Conservation (phyloP, 2,329 filamentous ascomycete species). For the Lecanicillium sp. region DNA sequence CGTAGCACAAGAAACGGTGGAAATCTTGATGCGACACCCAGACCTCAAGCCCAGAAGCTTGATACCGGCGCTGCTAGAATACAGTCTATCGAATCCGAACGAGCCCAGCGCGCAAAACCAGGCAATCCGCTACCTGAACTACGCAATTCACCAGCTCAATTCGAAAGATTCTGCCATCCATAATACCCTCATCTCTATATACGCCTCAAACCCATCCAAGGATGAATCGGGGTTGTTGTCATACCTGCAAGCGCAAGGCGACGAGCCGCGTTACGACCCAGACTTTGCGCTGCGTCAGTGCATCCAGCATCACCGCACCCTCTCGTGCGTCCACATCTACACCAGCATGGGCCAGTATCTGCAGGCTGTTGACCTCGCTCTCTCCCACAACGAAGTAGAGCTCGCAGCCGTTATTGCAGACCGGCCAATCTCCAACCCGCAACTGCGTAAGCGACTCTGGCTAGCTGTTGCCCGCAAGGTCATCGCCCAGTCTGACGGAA, state of each 20-base stretch:
- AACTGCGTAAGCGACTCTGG: conserved; percentile 90
- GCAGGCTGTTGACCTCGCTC: conserved; percentile 85
- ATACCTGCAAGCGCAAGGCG: conserved; percentile 86
- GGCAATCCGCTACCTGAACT: conserved; percentile 87
- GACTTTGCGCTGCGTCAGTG: conserved; percentile 95
- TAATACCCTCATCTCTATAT: conserved; percentile 94
- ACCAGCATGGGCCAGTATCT: conserved; percentile 92
- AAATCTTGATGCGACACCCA: conserved; percentile 87
- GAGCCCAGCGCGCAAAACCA: conserved; percentile 69
- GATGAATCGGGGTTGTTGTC: conserved; percentile 81
- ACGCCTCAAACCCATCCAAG: conserved; percentile 75
- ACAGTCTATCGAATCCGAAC: conserved; percentile 72
- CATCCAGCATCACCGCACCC: conserved; percentile 87
- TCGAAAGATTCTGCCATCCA: conserved; percentile 82
- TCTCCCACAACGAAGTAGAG: conserved; percentile 84
- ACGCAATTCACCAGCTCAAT: conserved; percentile 80
- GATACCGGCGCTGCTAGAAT: conserved; percentile 89
- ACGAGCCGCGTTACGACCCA: conserved; percentile 82
- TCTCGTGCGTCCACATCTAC: conserved; percentile 96
- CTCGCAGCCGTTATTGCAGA: conserved; percentile 87
- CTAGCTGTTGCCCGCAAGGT: conserved; percentile 91
- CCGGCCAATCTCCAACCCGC: conserved; percentile 68
- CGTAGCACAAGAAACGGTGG: conserved; percentile 77
- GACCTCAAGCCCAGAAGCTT: conserved; percentile 80
- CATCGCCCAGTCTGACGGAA: conserved; percentile 77